Base-by-base conservation (phyloP, 306 rosid species). In the Oxytropis ochrocephala region DNA sequence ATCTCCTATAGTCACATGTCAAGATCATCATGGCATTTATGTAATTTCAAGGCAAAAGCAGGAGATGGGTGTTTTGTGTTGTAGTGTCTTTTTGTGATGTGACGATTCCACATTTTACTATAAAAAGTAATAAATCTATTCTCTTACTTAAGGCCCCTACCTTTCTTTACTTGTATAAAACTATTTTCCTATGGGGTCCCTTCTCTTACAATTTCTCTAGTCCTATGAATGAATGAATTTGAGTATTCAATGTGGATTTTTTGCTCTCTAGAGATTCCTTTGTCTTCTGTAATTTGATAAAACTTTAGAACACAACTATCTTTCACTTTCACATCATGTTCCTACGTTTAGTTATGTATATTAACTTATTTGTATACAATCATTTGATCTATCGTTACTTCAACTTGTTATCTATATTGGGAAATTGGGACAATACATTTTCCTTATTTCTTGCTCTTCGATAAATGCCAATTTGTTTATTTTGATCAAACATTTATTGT, bases 41-140 rank as follows among this genome's bases (percentile, higher is more conserved):
- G 61, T 59, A 47, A 56, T 11, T 67, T 47, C 33, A 39, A 57
- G 29, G 48, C 33, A 44, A 48, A 48, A 69, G 51, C 85, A 82
- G 81, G 86, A 79, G 82, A 77, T 84, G 83, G 83, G 82, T 24
- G 49, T 36, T 46, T 14, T 39, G 19, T 49, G 3, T 62, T 62
- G 68, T 62, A 18, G 69, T 75, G 81, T 76, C 81, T 53, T 85
- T 63, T 83, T 64, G 76, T 75, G 94, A 91, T 88, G 91, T 84
- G 96, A 87, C 96, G 75, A 84, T 85, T 88, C 94, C 83, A 64
- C 65, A 5, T 6, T 10, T 87, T 18, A 61, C 90, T 89, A 74
- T 66, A 86, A 18, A 12, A 3, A 73, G 91, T 16, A 86, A 21
- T 21, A 21, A 21, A 21, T 21, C 82, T 72, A 82, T 69, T 75